Conservation (phyloP, 768 basidiomycete genomes). For the Dacryopinax spathularia region DNA sequence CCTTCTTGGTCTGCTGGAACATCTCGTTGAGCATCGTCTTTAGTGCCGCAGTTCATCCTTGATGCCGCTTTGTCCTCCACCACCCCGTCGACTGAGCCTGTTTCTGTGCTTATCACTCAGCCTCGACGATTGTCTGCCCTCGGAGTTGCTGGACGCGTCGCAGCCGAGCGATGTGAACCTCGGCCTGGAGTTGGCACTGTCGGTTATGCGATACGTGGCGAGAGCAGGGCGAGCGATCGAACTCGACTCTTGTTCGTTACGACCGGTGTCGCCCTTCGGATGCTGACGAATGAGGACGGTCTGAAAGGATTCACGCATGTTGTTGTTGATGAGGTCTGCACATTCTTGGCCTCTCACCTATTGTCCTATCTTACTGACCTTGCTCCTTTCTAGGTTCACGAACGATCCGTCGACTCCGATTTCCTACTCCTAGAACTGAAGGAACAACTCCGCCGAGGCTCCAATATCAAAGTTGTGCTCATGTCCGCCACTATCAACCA, state of each 20-base stretch:
- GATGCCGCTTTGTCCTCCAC: constrained; percentile 39
- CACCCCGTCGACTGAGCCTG: constrained; percentile 19
- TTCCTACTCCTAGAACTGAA: constrained; percentile 74
- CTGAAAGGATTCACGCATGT: constrained; percentile 65
- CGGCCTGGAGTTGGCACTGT: constrained; percentile 60
- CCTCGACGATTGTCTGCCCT: constrained; percentile 81
- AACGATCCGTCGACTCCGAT: constrained; percentile 82
- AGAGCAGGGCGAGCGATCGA: constrained; percentile 47
- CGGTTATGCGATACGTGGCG: constrained; percentile 82
- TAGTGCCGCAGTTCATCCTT: constrained; percentile 80
- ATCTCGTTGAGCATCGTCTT: background rate
- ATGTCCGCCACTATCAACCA: constrained; percentile 97
- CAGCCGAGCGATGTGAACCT: constrained; percentile 44
- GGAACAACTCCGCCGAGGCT: constrained; percentile 51
- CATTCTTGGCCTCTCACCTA: background rate
- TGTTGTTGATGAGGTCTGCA: constrained; percentile 71
- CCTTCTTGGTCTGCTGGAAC: background rate
- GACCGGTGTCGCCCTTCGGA: constrained; percentile 78
- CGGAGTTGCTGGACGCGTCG: constrained; percentile 76
- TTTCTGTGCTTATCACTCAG: constrained; percentile 78
- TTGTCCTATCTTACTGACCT: background rate
- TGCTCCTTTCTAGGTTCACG: constrained; percentile 52
- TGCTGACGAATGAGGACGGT: constrained; percentile 50
- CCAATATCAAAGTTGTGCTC: constrained; percentile 60
- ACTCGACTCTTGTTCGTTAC: constrained; percentile 84